These are phyloP conservation scores for Penicillium frequentans DNA, from an alignment of 2,329 filamentous ascomycete genomes.

Conservation along the genomic window DNA sequence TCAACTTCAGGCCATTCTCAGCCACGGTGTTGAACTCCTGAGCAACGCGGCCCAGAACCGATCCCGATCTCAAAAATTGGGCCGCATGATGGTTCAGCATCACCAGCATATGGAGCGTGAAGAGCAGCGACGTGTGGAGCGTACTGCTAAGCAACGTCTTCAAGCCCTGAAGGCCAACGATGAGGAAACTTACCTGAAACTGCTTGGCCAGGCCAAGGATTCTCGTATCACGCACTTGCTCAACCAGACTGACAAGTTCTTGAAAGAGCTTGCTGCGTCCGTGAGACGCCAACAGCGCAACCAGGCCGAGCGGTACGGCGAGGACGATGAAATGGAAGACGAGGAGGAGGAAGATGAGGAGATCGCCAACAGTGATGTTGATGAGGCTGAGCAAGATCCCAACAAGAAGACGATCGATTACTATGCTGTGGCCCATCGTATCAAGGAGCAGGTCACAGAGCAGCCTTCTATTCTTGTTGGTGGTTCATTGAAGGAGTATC, in stretches of 20 bases:
- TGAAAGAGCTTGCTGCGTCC: conserved; percentile 90
- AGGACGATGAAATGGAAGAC: conserved; percentile 55
- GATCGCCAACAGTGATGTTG: conserved; percentile 67
- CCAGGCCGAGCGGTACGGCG: conserved; percentile 75
- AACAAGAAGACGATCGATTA: conserved; percentile 84
- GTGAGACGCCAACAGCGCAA: conserved; percentile 92
- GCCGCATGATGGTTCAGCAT: conserved; percentile 82
- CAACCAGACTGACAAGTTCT: conserved; percentile 95
- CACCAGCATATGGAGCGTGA: conserved; percentile 98
- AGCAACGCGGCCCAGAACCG: conserved; percentile 67
- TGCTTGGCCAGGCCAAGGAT: conserved; percentile 97
- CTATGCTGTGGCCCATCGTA: conserved; percentile 94
- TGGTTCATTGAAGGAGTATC: conserved; percentile 93
- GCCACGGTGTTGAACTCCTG: conserved; percentile 76
- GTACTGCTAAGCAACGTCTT: conserved; percentile 98
- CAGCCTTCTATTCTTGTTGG: conserved; percentile 88
- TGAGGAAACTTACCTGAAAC: conserved; percentile 96
- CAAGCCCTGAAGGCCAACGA: conserved; percentile 98
- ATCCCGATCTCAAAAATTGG: conserved; percentile 78
- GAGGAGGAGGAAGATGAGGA: conserved; percentile 68
- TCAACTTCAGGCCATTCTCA: conserved; percentile 82
- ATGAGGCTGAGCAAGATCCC: conserved; percentile 60
- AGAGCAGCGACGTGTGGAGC: conserved; percentile 96
- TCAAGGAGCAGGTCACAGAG: conserved; percentile 84
- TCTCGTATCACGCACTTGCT: conserved; percentile 97